Conservation (phyloP, 192 early-diverging fungal species). For the Dissophora ornata region DNA sequence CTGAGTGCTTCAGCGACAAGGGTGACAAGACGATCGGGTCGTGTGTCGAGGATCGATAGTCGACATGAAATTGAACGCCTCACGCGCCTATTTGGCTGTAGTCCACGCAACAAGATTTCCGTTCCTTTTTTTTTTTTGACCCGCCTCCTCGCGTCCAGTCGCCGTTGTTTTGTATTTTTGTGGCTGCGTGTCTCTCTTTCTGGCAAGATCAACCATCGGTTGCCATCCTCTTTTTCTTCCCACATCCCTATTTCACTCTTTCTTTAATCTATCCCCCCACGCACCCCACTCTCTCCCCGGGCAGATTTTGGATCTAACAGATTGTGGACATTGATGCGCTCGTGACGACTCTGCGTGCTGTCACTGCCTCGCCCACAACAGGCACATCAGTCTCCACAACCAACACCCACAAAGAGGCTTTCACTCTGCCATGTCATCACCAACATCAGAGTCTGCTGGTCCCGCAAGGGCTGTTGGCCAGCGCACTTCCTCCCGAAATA, state of each 20-base stretch:
- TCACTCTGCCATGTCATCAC: neutral
- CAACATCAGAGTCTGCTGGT: neutral
- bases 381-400: neutral
- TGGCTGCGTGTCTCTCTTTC: neutral
- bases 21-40: constrained; percentile 8
- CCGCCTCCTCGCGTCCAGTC: neutral
- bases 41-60: neutral
- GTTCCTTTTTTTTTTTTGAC: too few relatives aligned
- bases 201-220: too few relatives aligned
- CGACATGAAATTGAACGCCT: too few relatives aligned
- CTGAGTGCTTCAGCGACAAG: constrained; percentile 8
- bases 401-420: neutral
- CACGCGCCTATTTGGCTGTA: too few relatives aligned
- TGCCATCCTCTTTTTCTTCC: too few relatives aligned
- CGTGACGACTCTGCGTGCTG: constrained; percentile 16
- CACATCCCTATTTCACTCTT: too few relatives aligned
- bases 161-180: neutral
- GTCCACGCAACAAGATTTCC: too few relatives aligned
- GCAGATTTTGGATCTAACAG: too few relatives aligned
- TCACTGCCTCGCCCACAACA: constrained; percentile 11
- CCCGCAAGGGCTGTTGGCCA: constrained; percentile 12
- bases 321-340: too few relatives aligned
- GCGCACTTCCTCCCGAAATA: constrained; percentile 26
- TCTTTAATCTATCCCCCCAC: too few relatives aligned
- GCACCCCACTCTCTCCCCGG: too few relatives aligned